These are phyloP conservation scores for Diaporthe sp. DNA, from an alignment of 2,329 filamentous ascomycete genomes.

Conservation along the genomic window DNA sequence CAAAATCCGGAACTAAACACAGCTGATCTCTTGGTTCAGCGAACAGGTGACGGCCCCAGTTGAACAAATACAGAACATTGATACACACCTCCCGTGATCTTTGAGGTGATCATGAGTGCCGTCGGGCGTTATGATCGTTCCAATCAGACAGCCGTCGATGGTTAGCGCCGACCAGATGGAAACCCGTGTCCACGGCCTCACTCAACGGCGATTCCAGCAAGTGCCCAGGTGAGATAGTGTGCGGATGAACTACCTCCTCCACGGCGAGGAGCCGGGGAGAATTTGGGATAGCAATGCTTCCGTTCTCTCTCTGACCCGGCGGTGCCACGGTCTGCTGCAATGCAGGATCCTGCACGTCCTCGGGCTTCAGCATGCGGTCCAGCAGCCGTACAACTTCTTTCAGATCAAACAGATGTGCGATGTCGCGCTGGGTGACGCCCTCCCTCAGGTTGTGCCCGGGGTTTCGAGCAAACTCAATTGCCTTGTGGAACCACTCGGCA, in stretches of 20 bases:
- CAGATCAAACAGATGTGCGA: background rate
- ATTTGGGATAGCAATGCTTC: slow-evolving; percentile 13
- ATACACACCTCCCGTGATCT: accelerated
- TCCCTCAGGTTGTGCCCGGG: slow-evolving; percentile 18
- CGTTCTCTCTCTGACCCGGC: background rate
- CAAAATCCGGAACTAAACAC: background rate
- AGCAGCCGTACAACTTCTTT: slow-evolving; percentile 18
- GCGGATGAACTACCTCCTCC: slow-evolving; percentile 24
- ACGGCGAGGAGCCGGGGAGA: background rate
- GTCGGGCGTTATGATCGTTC: background rate
- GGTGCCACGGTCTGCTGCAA: background rate
- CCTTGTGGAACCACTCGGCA: slow-evolving; percentile 22
- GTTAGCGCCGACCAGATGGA: slow-evolving; percentile 38
- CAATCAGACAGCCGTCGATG: slow-evolving; percentile 15
- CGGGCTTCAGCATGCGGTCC: slow-evolving; percentile 22
- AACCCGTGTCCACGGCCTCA: slow-evolving; percentile 29
- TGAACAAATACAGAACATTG: background rate
- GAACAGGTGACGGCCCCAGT: background rate
- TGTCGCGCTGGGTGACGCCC: slow-evolving; percentile 22
- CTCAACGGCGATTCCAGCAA: slow-evolving; percentile 22
- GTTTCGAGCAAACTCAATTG: slow-evolving; percentile 14
- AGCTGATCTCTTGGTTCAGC: background rate
- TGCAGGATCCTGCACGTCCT: background rate
- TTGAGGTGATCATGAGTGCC: background rate
- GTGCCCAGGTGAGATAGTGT: slow-evolving; percentile 29